Evolutionary conservation across 75 land plant genomes (phyloP), one percentile per base, ranked within the genome.

Genomic region (Chamaecyparis obtusa): DNA sequence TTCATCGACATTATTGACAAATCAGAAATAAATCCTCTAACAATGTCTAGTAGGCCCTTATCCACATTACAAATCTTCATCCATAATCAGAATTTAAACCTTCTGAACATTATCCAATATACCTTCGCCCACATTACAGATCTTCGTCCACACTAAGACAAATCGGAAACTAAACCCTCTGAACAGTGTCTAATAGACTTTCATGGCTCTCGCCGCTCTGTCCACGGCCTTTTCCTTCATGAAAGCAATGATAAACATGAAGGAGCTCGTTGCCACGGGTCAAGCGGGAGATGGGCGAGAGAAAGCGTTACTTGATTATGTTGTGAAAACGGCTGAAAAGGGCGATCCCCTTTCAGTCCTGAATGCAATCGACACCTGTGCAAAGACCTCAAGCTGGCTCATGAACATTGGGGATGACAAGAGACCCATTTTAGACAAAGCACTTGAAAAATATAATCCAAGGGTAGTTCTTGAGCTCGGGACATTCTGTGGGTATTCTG

Each of bases 321-420:
- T 60, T 24, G 0, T 60, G 5, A 19, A 19, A 60, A 60, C 27
- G 0, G 67, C 67, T 8, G 2, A 76, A 16, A 76, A 37, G 15
- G 17, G 19, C 3, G 14, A 36, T 4, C 79, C 88, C 3, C 9
- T 86, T 0, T 87, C 87, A 0, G 71, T 87, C 11, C 13, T 87
- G 11, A 7, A 85, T 24, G 46, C 32, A 24, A 87, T 87, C 0
- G 88, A 87, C 36, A 30, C 19, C 9, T 87, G 24, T 55, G 88
- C 67, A 13, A 83, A 54, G 64, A 37, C 16, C 32, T 9, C 88
- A 15, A 76, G 6, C 0, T 87, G 88, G 88, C 2, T 87, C 13
- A 87, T 87, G 88, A 85, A 51, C 64, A 87, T 87, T 44, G 87
- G 88, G 1, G 87, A 87, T 7, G 86, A 87, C 15, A 82, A 83